Base-by-base conservation (phyloP, 2,329 filamentous ascomycete species). In the Colletotrichum horii region DNA sequence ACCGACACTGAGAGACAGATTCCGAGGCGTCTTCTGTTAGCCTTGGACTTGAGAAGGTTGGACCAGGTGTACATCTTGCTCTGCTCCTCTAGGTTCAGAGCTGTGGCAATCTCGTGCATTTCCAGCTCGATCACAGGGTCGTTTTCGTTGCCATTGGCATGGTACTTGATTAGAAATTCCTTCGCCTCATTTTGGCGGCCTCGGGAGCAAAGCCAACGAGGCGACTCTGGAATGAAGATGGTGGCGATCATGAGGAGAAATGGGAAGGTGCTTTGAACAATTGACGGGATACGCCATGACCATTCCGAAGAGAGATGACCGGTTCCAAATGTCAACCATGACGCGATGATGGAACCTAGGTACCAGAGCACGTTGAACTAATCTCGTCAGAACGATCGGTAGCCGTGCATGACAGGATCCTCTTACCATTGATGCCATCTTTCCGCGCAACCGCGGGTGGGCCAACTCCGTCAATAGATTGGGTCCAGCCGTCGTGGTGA, bases 31-130 rank as follows among this genome's bases (percentile, higher is more conserved):
- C 78, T 68, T 5, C 77, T 76, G 62, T 77, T 80, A 58, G 75
- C 78, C 15, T 66, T 62, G 4, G 70, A 75, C 28, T 69, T 48
- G 26, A 79, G 15, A 38, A 75, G 71, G 32, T 76, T 75, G 8
- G 30, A 24, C 65, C 74, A 78, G 15, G 70, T 73, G 30, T 43
- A 64, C n/a, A 66, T 43, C 26, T 65, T 62, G 28, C 66, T 56
- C 12, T 43, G 24, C 32, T 73, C 70, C 77, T 90, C 89, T 24
- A 88, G 78, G 30, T 83, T 80, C 32, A 90, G 83, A 1, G 87
- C 88, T 30, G 87, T 84, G 66, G 84, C 84, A 74, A 91, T 91
- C 79, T 91, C 88, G 8, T 83, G 81, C 70, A 85, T 87, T 74
- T 91, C 88, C 70, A 87, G 85, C 48, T 86, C 84, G 3, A 90